These are phyloP conservation scores for Pharnaceum exiguum DNA, from an alignment of 148 eudicot genomes.

Conservation along the genomic window DNA sequence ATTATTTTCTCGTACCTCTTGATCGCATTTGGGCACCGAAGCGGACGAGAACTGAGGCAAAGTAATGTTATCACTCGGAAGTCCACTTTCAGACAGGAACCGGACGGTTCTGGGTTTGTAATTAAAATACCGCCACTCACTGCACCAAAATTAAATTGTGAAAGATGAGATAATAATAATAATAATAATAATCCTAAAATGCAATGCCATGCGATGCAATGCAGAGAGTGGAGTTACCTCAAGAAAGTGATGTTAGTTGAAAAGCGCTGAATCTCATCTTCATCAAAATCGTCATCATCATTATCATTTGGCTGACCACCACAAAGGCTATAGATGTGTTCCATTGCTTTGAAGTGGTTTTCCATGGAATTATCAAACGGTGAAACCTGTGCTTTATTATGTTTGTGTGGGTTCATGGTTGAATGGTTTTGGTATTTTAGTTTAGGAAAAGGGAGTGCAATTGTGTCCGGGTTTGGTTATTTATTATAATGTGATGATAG, in stretches of 20 bases:
- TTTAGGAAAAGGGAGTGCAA: too few relatives aligned
- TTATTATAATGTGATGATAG: too few relatives aligned
- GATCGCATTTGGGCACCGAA: conserved; percentile 58
- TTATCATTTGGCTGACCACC: conserved; percentile 30
- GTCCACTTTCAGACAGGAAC: conserved; percentile 50
- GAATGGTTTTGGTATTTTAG: too few relatives aligned
- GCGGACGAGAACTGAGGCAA: conserved; percentile 79
- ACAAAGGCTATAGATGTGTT: conserved; percentile 40
- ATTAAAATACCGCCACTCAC: conserved; percentile 73
- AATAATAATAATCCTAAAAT: too few relatives aligned
- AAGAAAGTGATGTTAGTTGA: conserved; percentile 54
- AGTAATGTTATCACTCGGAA: conserved; percentile 29
- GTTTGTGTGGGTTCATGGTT: too few relatives aligned
- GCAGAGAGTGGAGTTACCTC: conserved; percentile 31
- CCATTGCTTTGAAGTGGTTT: conserved; percentile 50
- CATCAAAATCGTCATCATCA: conserved; percentile 22
- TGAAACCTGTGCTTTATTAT: too few relatives aligned
- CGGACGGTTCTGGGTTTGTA: conserved; percentile 50
- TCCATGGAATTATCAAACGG: conserved; percentile 47
- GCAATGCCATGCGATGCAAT: too few relatives aligned
- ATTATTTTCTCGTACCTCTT: too few relatives aligned
- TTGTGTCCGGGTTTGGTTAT: too few relatives aligned
- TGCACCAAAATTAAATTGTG: too few relatives aligned
- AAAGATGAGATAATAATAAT: neutral
- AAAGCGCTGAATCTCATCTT: conserved; percentile 43